Evolutionary conservation across 2,329 filamentous ascomycete species (phyloP), one percentile per base, ranked within the genome.

Genomic region (Alternaria hordeiaustralica): DNA sequence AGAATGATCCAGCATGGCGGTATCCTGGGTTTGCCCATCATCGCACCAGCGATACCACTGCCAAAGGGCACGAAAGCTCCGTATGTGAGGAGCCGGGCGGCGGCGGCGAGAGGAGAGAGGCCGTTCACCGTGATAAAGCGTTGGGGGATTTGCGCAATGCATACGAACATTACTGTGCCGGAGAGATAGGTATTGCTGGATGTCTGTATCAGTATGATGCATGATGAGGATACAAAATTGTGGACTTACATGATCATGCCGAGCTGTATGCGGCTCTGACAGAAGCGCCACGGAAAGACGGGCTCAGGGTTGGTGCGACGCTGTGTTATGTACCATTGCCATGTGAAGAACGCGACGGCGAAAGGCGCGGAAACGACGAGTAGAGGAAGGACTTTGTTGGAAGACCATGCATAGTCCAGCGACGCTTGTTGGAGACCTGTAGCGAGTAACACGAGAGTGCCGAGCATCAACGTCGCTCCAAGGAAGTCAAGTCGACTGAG

Each of bases 211-310:
- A 21, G 57, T 0, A 15, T 53, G 11, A 46, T 10, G 15, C 25
- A 45, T 15, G 3, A 20, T 44, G 13, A 10, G 10, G 15, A 15
- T 26, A 11, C 13, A 23, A 53, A 6, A 3, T n/a, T 13, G 13
- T 44, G 23, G 25, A 57, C 60, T 12, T 55, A 68, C 65, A 67
- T 20, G 10, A 71, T 60, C 18, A 65, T 51, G 6, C 33, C 66
- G 11, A 56, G 11, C 20, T 61, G 33, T 6, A 61, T 26, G 7
- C 64, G 57, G 23, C 28, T 55, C 7, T 54, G 43, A 21, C 23
- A 68, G 44, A 68, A 65, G n/a, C 64, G 55, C 69, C 65, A 71
- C 6, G 67, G 65, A 33, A 73, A 67, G 3, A 73, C 59, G 9
- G 71, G 71, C 23, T 70, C 69, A 0, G 68, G 62, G 15, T 23